Conservation (phyloP, 495 filamentous ascomycete genomes). For the Penicillium egyptiacum region DNA sequence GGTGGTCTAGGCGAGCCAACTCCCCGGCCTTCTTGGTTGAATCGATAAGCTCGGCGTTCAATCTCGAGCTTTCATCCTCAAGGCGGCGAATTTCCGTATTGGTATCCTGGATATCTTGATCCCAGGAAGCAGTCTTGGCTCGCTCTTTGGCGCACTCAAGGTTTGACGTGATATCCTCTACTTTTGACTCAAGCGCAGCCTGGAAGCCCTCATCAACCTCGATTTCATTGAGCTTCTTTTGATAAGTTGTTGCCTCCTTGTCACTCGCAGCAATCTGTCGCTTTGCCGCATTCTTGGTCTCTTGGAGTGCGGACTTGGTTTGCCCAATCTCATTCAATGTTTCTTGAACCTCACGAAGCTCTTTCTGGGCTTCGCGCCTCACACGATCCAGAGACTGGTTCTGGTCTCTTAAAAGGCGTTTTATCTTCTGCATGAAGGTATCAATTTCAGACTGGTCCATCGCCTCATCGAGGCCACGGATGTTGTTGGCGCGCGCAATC, state of each 20-base stretch:
- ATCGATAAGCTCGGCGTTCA: constrained; percentile 75
- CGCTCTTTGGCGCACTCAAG: constrained; percentile 63
- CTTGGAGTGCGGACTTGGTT: constrained; percentile 63
- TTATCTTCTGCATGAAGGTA: constrained; percentile 74
- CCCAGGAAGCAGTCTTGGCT: constrained; percentile 61
- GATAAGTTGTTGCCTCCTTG: constrained; percentile 58
- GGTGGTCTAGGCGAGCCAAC: constrained; percentile 73
- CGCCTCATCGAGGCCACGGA: constrained; percentile 79
- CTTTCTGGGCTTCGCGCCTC: constrained; percentile 68
- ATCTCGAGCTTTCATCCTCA: constrained; percentile 64
- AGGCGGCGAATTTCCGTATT: constrained; percentile 62
- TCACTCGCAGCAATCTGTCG: constrained; percentile 70
- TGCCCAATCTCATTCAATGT: constrained; percentile 67
- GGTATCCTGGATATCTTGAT: constrained; percentile 61
- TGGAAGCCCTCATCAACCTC: constrained; percentile 81
- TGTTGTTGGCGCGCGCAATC: constrained; percentile 72
- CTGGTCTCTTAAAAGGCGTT: constrained; percentile 74
- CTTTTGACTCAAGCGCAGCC: constrained; percentile 67
- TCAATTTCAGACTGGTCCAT: constrained; percentile 70
- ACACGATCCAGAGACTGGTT: constrained; percentile 70
- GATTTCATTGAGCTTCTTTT: constrained; percentile 65
- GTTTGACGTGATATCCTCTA: constrained; percentile 64
- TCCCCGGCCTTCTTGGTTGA: constrained; percentile 75
- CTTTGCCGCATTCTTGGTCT: constrained; percentile 67
- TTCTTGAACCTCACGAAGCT: constrained; percentile 64